These are phyloP conservation scores for Simmondsia chinensis DNA, from an alignment of 148 eudicot genomes.

Conservation along the genomic window DNA sequence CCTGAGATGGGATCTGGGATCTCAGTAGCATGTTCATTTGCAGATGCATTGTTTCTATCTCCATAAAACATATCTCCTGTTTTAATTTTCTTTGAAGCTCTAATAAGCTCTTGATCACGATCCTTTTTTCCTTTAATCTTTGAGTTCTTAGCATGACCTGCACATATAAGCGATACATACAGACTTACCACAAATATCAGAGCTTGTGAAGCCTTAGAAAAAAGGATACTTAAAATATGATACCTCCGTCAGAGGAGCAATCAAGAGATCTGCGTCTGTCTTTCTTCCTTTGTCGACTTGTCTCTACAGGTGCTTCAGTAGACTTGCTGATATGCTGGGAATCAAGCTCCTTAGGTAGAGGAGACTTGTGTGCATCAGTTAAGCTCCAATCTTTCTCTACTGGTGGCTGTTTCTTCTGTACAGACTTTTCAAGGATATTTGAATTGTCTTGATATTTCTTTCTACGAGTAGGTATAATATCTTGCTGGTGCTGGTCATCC, in stretches of 20 bases:
- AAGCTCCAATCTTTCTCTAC: slow-evolving; percentile 27
- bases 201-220: background rate
- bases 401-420: slow-evolving; percentile 29
- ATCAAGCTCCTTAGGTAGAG: slow-evolving; percentile 19
- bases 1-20: slow-evolving; percentile 34
- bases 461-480: too few relatives aligned
- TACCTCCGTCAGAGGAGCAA: slow-evolving; percentile 51
- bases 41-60: slow-evolving; percentile 30
- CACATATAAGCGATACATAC: slow-evolving; percentile 8
- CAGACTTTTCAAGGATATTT: slow-evolving; percentile 24
- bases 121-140: slow-evolving; percentile 46
- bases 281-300: slow-evolving; percentile 25
- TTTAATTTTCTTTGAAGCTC: slow-evolving; percentile 57
- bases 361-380: slow-evolving; percentile 26
- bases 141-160: slow-evolving; percentile 47
- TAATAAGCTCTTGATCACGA: slow-evolving; percentile 35
- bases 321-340: slow-evolving; percentile 27
- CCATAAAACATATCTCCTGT: slow-evolving; percentile 16
- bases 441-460: slow-evolving; percentile 36
- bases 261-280: slow-evolving; percentile 36
- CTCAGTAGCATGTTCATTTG: slow-evolving; percentile 25
- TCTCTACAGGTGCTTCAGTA: slow-evolving; percentile 26
- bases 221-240: slow-evolving; percentile 7
- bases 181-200: background rate
- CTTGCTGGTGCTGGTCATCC: slow-evolving; percentile 27